Evolutionary conservation across 2,329 filamentous ascomycete species (phyloP).

Genomic region (Aspergillus carbonarius): DNA sequence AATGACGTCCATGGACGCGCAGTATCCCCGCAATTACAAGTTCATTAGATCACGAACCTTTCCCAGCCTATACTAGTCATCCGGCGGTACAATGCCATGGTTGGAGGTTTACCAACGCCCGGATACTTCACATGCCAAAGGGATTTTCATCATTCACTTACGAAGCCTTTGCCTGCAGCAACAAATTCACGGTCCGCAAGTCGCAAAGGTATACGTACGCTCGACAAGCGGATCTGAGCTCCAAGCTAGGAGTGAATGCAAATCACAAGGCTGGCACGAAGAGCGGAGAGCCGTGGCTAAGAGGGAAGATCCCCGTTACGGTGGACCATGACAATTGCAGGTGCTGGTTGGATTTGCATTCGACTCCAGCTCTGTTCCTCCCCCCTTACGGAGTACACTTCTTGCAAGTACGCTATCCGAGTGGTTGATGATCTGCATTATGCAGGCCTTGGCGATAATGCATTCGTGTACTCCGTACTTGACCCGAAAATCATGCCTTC

Average conservation of each 20-base stretch:
- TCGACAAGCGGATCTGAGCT: not conserved
- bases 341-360: not conserved
- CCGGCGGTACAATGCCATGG: not conserved
- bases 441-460: conserved; percentile 2
- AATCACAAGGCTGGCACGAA: not conserved
- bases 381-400: not conserved
- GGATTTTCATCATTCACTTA: not conserved
- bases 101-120: not conserved
- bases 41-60: not conserved
- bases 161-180: not conserved
- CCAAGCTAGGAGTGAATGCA: not conserved
- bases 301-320: not conserved
- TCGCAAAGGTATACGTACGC: not conserved
- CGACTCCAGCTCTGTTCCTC: not conserved
- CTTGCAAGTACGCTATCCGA: not conserved
- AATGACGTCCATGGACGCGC: not conserved
- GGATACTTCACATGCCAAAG: not conserved
- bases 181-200: not conserved
- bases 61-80: not conserved
- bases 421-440: not conserved
- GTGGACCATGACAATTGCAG: not conserved
- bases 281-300: not conserved
- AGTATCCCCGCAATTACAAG: not conserved
- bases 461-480: not conserved
- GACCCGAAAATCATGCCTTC: not conserved